Evolutionary conservation across 106 monocot genomes (phyloP), one percentile per base, ranked within the genome.

Genomic region (Dioscorea alata): DNA sequence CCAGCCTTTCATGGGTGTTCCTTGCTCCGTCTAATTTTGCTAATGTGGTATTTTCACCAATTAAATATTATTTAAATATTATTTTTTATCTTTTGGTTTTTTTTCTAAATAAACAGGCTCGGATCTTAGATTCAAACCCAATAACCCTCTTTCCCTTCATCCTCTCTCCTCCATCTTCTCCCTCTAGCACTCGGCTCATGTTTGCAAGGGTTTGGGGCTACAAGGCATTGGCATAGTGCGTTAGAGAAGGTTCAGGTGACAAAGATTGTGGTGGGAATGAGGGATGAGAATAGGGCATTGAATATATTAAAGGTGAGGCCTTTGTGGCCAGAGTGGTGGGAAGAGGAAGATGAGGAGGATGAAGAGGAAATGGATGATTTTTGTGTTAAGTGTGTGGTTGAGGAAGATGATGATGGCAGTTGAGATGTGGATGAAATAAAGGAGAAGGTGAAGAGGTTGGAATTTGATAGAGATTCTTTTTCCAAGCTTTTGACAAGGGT

Each of bases 381-480:
- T n/a, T n/a, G n/a, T n/a, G n/a, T n/a, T n/a, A n/a, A n/a, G n/a
- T n/a, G n/a, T n/a, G n/a, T n/a, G n/a, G n/a, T n/a, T n/a, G n/a
- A n/a, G n/a, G 66, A n/a, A n/a, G n/a, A 57, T 13, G 71, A 42
- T 6, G 19, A 53, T 16, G 60, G 28, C 17, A 2, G 17, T 0
- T 79, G 7, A 35, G 80, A 21, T 4, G 68, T 25, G 22, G 75
- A 61, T 13, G 73, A 69, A 28, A 3, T 28, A 8, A 81, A 73
- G 24, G 79, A 24, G 50, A 50, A 20, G 58, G 70, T 20, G 64
- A 48, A 65, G 61, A 65, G 32, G 50, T n/a, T 32, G 65, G 77
- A n/a, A 42, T 79, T 87, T 51, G 89, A 89, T 65, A 59, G 76
- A 54, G 82, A 84, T 12, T 77, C 82, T 10, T 96, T 96, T 60